A percentile compares a stretch with the other conserved stretches of the same genome.
Conservation (phyloP, 1,284 basidiomycete genomes). For the Farysia itapuensis region DNA sequence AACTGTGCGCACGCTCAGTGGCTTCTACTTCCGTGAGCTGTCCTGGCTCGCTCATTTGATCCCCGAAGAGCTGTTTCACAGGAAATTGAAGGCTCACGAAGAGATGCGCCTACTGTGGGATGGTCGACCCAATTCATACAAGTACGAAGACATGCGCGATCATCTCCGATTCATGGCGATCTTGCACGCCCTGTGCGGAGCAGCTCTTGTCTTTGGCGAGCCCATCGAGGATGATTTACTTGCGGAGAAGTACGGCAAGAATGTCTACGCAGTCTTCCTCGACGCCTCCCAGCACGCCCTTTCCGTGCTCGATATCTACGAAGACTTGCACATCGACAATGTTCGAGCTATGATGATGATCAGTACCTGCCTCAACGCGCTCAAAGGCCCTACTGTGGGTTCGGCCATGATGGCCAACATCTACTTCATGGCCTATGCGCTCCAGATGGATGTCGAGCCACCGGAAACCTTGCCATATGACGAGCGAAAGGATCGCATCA, state of each 20-base stretch:
- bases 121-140: constrained; percentile 12
- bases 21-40: constrained; percentile 37
- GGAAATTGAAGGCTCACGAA: constrained; percentile 11
- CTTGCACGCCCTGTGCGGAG: constrained; percentile 30
- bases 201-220: constrained; percentile 24
- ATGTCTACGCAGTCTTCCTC: constrained; percentile 31
- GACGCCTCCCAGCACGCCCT: constrained; percentile 39
- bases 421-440: constrained; percentile 36
- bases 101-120: constrained; percentile 21
- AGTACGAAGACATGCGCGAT: constrained; percentile 28
- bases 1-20: constrained; percentile 17
- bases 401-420: constrained; percentile 27
- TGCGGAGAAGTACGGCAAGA: constrained; percentile 11
- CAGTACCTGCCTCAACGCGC: constrained; percentile 15
- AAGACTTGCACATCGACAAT: constrained; percentile 44
- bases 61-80: constrained; percentile 17
- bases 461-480: constrained; percentile 24
- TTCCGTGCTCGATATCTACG: constrained; percentile 39
- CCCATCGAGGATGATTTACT: constrained; percentile 15
- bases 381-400: constrained; percentile 40
- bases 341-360: constrained; percentile 32
- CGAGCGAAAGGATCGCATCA: constrained; percentile 39
- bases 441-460: constrained; percentile 48
- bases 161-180: constrained; percentile 23
- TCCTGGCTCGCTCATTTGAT: constrained; percentile 37